phyloP scores from a whole-genome alignment of 306 rosid genomes.

The Castanea mollissima region DNA sequence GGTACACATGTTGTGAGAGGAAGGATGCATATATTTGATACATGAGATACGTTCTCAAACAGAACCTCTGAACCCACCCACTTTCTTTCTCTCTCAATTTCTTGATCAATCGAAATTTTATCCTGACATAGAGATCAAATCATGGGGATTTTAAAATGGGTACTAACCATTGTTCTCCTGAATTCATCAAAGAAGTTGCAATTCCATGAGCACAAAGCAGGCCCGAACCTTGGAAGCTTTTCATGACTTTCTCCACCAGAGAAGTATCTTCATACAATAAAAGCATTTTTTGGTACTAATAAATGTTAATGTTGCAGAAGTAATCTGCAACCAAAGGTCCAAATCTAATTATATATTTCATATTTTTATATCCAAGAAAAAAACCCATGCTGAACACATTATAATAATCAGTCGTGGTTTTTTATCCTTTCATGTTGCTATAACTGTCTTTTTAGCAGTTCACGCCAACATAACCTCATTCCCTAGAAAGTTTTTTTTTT shows the following conservation, averaged over 20 bases:
- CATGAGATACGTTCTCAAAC: too few relatives aligned
- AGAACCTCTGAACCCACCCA: neutral
- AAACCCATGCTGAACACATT: neutral
- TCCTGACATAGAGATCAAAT: neutral
- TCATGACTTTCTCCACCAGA: conserved; percentile 42
- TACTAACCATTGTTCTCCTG: conserved; percentile 84
- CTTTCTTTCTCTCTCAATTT: neutral
- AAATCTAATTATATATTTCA: neutral
- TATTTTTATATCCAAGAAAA: neutral
- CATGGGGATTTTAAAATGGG: neutral
- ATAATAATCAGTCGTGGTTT: neutral
- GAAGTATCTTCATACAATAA: conserved; percentile 39
- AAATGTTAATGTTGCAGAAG: neutral
- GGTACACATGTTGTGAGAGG: too few relatives aligned
- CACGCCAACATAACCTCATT: neutral
- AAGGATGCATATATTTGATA: too few relatives aligned
- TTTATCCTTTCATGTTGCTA: neutral
- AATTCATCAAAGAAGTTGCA: conserved; percentile 66
- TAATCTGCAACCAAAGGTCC: neutral
- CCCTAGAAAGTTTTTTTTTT: neutral
- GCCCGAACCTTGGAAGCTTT: conserved; percentile 64
- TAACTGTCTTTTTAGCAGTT: neutral
- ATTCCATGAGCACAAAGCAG: conserved; percentile 57
- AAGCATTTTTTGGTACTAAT: conserved; percentile 14
- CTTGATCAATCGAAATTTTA: neutral